Evolutionary conservation across 1,284 basidiomycete species (phyloP), one percentile per base, ranked within the genome.

Genomic region (Sphaerobolus stellatus): DNA sequence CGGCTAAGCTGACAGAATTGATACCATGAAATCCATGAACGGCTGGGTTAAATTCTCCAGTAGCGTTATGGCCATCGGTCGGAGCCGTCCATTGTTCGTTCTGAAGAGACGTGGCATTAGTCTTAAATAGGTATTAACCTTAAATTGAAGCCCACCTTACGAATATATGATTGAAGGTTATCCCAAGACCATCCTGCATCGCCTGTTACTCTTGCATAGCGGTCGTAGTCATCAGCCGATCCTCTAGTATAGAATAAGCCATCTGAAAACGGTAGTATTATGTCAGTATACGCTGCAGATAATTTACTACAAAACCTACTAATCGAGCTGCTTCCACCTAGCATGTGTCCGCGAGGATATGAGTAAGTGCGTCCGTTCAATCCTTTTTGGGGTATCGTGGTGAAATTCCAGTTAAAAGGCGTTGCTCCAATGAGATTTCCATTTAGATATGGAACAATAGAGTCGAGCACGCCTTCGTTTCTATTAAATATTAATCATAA

Each of bases 1-100:
- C 70, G 2, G 68, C 66, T n/a, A 76, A 58, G 34, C 68, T 72
- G 54, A 72, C 63, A 48, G 80, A 75, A 18, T 81, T 53, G n/a
- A 75, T 75, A 0, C 81, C 81, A 34, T 54, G 66, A 0, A 70
- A 71, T 22, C 81, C 80, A 27, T 54, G 52, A 25, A 54, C 27
- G 24, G 24, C 20, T 11, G 52, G 52, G 25, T 54, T 31, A 28
- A 54, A 54, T 36, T 54, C 20, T 14, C 52, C 52, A 18, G 8
- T 48, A 11, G 52, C 48, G 33, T 54, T 36, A 36, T 54, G 52
- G 27, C 36, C 4, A 36, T 54, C 52, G 2, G 30, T 45, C 22
- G 52, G 52, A 2, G 46, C 7, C 3, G 29, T 34, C 18, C n/a
- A 52, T 31, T 30, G 27, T 52, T 52, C 50, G 29, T 44, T 44